Conservation (phyloP, 202 grass and related monocot genomes). For the Bolboschoenoplectus hybrid region DNA sequence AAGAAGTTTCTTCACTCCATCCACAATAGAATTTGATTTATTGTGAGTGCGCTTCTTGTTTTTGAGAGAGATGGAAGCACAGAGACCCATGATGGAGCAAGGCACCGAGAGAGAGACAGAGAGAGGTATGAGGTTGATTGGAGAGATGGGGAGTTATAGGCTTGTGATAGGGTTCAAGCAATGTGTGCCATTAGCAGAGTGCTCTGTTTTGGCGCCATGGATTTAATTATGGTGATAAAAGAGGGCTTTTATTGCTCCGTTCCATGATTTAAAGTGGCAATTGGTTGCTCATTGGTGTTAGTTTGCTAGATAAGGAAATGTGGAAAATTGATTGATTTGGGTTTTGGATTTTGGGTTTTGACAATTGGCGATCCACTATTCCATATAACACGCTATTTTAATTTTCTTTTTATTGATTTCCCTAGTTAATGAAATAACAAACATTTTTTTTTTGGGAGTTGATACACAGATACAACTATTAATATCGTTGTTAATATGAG, state of each 20-base stretch:
- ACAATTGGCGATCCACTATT: background rate
- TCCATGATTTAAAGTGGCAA: slow-evolving; percentile 20
- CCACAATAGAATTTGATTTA: background rate
- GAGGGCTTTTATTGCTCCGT: slow-evolving; percentile 1
- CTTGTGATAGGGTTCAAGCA: slow-evolving; percentile 21
- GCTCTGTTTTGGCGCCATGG: background rate
- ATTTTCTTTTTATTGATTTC: too few species aligned
- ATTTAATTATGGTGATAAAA: background rate
- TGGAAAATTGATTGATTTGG: background rate
- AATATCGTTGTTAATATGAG: too few species aligned
- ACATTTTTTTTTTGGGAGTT: too few species aligned
- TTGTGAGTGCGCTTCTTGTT: background rate
- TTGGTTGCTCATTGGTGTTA: background rate
- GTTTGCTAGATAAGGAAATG: slow-evolving; percentile 4
- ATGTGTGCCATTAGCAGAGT: background rate
- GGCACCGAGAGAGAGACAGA: background rate
- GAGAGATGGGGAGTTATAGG: slow-evolving; percentile 10
- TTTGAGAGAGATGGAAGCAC: slow-evolving; percentile 23
- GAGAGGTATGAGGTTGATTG: background rate
- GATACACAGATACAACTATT: too few species aligned
- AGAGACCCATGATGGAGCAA: slow-evolving; percentile 13
- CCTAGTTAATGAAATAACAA: too few species aligned
- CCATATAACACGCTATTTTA: too few species aligned
- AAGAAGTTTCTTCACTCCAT: slow-evolving; percentile 9
- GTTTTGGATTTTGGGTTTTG: background rate